These are phyloP conservation scores for Colletotrichum paranaense DNA, from an alignment of 2,329 filamentous ascomycete genomes.

Conservation along the genomic window DNA sequence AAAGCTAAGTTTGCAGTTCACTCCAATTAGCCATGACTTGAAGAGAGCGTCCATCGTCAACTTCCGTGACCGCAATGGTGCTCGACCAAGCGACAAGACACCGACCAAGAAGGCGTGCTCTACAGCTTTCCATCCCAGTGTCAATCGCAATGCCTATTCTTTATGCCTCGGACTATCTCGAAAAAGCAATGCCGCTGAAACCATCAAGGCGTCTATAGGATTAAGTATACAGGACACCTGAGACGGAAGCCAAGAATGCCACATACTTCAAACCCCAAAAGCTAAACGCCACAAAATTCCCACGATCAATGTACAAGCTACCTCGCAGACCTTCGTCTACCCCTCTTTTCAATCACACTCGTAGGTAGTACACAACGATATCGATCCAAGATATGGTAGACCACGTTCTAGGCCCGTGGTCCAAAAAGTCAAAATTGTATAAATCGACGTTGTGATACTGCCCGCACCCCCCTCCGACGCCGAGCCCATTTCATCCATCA, in stretches of 20 bases:
- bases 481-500: not conserved
- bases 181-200: not conserved
- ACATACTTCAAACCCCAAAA: not conserved
- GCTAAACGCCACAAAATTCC: not conserved
- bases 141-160: not conserved
- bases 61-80: not conserved
- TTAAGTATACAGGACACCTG: not conserved
- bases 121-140: no score
- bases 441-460: not conserved
- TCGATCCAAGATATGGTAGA: not conserved
- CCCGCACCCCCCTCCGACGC: not conserved
- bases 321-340: not conserved
- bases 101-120: no score
- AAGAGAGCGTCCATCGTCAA: not conserved
- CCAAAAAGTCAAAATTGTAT: not conserved
- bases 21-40: no score
- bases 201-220: not conserved
- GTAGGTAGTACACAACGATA: not conserved
- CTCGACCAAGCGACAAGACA: not conserved
- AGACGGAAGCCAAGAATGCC: not conserved
- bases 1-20: no score
- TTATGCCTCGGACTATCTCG: not conserved
- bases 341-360: not conserved
- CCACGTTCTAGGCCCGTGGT: not conserved
- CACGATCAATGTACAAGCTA: not conserved